Conservation (phyloP, 2,329 filamentous ascomycete genomes). For the Trichoderma hamatum region DNA sequence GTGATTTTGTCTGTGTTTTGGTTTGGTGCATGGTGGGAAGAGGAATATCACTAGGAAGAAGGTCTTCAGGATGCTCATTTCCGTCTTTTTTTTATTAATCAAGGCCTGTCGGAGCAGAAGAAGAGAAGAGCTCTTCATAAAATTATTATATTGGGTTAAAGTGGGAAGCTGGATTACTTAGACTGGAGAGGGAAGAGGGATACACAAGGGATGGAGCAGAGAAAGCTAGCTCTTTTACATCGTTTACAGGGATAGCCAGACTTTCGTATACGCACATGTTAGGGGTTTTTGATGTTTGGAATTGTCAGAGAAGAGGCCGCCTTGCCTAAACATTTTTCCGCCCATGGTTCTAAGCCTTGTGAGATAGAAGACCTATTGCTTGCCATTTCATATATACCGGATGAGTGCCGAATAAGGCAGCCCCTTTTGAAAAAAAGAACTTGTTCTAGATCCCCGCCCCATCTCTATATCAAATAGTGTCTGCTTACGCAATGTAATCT, state of each 20-base stretch:
- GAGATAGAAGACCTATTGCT: not conserved
- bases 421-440: not conserved
- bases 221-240: constrained; percentile 21
- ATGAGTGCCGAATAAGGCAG: not conserved
- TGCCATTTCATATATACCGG: not conserved
- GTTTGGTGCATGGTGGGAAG: constrained; percentile 11
- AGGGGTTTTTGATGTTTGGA: constrained; percentile 10
- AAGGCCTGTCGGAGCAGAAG: constrained; percentile 11
- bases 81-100: constrained; percentile 17
- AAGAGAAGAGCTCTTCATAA: not conserved
- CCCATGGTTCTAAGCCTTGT: not conserved
- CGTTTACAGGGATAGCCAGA: constrained; percentile 11
- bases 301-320: not conserved
- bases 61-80: constrained; percentile 10
- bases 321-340: not conserved
- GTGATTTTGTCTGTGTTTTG: constrained; percentile 20
- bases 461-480: not conserved
- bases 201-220: constrained; percentile 12
- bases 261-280: not conserved
- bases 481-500: constrained; percentile 11
- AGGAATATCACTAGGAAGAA: constrained; percentile 5
- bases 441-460: not conserved
- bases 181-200: constrained; percentile 2
- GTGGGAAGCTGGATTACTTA: constrained; percentile 11
- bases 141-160: constrained; percentile 14